Evolutionary conservation across 257 asterid genomes (phyloP).

Genomic region (Cynanchum wilfordii): DNA sequence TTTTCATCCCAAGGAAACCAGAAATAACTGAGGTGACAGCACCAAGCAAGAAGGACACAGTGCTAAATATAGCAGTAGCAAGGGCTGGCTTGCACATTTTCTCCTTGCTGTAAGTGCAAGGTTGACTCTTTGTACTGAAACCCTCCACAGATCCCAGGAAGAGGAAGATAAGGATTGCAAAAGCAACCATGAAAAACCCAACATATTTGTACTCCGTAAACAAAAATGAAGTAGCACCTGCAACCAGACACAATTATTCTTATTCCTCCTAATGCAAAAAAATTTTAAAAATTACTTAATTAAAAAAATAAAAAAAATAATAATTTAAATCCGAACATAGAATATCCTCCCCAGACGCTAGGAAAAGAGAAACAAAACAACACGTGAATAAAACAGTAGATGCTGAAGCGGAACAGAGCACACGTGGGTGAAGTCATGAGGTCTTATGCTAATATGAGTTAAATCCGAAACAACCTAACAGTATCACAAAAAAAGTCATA

Average conservation of each 20-base stretch:
- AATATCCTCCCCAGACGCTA: neutral
- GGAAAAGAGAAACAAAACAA: neutral
- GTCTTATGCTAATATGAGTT: neutral
- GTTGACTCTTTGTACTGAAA: conserved; percentile 51
- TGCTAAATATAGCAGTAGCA: conserved; percentile 87
- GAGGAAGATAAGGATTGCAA: conserved; percentile 81
- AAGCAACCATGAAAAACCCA: conserved; percentile 81
- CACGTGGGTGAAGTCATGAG: neutral
- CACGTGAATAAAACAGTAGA: neutral
- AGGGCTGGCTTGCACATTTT: conserved; percentile 41
- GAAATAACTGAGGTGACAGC: conserved; percentile 78
- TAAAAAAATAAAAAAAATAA: too few relatives aligned
- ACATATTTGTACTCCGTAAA: conserved; percentile 74
- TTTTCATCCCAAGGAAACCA: conserved; percentile 94
- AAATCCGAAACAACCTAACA: neutral
- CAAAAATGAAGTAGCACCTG: conserved; percentile 90
- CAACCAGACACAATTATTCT: neutral
- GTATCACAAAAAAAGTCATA: conserved; percentile 3
- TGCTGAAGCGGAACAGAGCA: neutral
- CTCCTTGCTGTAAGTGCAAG: conserved; percentile 32
- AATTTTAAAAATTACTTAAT: too few relatives aligned
- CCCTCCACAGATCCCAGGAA: conserved; percentile 92
- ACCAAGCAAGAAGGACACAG: conserved; percentile 76
- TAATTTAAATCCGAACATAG: too few relatives aligned
- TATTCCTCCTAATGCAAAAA: too few relatives aligned